Percentiles rank a stretch among this genome's conserved stretches.
Conservation (phyloP, 441 rosid genomes). For the Adansonia rubrostipa region DNA sequence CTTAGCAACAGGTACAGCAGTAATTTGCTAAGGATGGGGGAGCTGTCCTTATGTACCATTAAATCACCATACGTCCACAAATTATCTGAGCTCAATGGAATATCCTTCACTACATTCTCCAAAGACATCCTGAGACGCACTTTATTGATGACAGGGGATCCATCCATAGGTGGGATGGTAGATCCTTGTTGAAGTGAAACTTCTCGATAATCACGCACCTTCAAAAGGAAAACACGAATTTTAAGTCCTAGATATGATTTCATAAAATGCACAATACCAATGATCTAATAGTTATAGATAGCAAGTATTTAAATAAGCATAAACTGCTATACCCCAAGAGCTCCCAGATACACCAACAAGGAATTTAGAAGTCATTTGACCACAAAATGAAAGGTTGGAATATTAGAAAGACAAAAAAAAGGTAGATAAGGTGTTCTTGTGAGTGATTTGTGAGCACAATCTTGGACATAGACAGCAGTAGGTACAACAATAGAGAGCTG, state of each 20-base stretch:
- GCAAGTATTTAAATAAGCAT: not conserved
- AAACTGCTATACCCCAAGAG: not conserved
- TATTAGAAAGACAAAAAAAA: not conserved
- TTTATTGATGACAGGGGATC: slow-evolving; percentile 59
- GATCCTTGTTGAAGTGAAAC: slow-evolving; percentile 59
- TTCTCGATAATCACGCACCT: slow-evolving; percentile 88
- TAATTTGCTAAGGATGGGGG: slow-evolving; percentile 19
- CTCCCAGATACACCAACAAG: slow-evolving; percentile 9
- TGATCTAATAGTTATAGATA: not conserved
- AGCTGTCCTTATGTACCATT: slow-evolving; percentile 60
- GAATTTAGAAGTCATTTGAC: not conserved
- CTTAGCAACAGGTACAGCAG: not conserved
- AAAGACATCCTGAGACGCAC: slow-evolving; percentile 79
- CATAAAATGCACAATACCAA: not conserved
- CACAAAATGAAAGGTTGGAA: not conserved
- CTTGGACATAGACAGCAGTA: not conserved
- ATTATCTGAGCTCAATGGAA: slow-evolving; percentile 73
- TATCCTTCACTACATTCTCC: slow-evolving; percentile 93
- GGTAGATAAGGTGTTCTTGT: not conserved
- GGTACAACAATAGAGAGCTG: not conserved
- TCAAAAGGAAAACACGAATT: slow-evolving; percentile 35
- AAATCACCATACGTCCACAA: slow-evolving; percentile 97
- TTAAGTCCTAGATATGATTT: not conserved
- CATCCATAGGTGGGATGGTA: slow-evolving; percentile 35
- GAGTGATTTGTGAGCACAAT: slow-evolving; percentile 9